Base-by-base conservation (phyloP, 805 yeast genomes). In the Maudiozyma barnettii region DNA sequence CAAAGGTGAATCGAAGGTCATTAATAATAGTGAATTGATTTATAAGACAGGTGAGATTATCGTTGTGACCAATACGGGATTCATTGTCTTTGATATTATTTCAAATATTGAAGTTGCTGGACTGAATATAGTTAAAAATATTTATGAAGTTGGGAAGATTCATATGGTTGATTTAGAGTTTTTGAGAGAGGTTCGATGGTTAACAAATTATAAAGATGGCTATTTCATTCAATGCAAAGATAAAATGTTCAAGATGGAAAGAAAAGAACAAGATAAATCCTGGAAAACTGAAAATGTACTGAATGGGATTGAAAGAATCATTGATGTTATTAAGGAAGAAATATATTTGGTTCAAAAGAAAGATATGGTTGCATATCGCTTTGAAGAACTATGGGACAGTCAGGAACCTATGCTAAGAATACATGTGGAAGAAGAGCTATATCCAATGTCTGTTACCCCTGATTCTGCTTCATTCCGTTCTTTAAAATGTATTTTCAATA, bases 31-130 rank as follows among this genome's bases (percentile, higher is more conserved):
- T 1, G 61, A 61, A 22, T 49, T 45, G 14, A 48, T 57, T 41
- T 55, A 49, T 45, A 63, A 58, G 33, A 59, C 67, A 4, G 66
- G 59, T 1, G 69, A 65, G 44, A 39, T 65, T 12, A 49, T 62
- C 12, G 29, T 64, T 7, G 47, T 54, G 4, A 50, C 58, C 20
- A 50, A 46, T 8, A 45, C 43, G 5, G 51, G 53, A 13, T 46
- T 61, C 2, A 39, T 51, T 3, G 50, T 56, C 4, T 55, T 64
- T 41, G 68, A 64, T 46, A 55, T 60, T 0, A 49, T 64, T n/a
- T 59, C 66, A 10, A 48, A 45, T 8, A 41, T 58, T 5, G 53
- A 54, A 39, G 45, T 54, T 5, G 49, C 53, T 45, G 68, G 66
- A 1, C 22, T 56, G 2, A 52, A 57, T 41, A 39, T 54, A 4